phyloP scores from a whole-genome alignment of 164 flowering plant genomes.

The Chloranthus sessilifolius region DNA sequence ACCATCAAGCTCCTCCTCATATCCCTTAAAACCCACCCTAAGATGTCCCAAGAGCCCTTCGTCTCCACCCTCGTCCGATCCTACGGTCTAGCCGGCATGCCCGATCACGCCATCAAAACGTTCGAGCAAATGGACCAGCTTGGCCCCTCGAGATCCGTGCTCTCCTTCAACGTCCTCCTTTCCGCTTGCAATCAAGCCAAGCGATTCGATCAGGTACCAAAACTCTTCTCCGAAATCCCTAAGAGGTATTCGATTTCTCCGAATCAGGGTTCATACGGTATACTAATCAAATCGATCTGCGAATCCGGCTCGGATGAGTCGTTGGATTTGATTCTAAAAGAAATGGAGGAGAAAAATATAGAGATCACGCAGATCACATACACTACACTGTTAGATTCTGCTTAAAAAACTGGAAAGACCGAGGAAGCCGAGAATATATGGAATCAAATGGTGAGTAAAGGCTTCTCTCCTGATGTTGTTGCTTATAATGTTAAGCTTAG shows the following conservation, averaged over 20 bases:
- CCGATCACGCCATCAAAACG: conserved; percentile 56
- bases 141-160: conserved; percentile 48
- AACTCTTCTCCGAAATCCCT: conserved; percentile 49
- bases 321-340: conserved; percentile 35
- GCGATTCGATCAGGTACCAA: conserved; percentile 37
- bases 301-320: conserved; percentile 39
- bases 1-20: conserved; percentile 54
- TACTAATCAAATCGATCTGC: conserved; percentile 51
- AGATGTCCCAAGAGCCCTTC: conserved; percentile 33
- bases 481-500: conserved; percentile 61
- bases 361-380: conserved; percentile 42
- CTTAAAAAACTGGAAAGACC: conserved; percentile 44
- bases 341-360: conserved; percentile 52
- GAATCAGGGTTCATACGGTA: conserved; percentile 58
- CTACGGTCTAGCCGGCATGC: conserved; percentile 78
- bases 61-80: conserved; percentile 52
- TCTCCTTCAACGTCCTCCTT: conserved; percentile 68
- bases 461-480: conserved; percentile 44
- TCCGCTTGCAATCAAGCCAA: conserved; percentile 40
- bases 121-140: conserved; percentile 33
- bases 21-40: conserved; percentile 44
- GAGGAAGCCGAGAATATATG: conserved; percentile 61
- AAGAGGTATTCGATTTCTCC: conserved; percentile 39
- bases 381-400: conserved; percentile 47
- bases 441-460: conserved; percentile 51